These are phyloP conservation scores for Nakaseomyces bracarensis DNA, from an alignment of 1,139 yeast genomes.

Conservation along the genomic window DNA sequence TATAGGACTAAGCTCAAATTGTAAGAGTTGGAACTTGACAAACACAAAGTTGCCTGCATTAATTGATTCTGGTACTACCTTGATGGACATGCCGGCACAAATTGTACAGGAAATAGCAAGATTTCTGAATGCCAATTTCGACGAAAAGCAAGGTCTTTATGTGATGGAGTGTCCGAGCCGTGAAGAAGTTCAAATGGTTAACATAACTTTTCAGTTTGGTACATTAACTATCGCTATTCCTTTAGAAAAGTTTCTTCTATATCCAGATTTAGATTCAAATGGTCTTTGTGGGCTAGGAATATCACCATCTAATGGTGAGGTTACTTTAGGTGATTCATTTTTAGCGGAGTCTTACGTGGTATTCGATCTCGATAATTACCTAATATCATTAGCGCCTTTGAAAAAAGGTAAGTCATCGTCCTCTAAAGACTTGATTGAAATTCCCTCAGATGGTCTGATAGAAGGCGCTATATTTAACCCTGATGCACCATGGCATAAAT, in stretches of 20 bases:
- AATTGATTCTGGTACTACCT: conserved; percentile 64
- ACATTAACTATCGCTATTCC: conserved; percentile 45
- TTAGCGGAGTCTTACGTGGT: conserved; percentile 68
- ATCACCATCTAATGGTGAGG: conserved; percentile 29
- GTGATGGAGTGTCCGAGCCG: conserved; percentile 30
- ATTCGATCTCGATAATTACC: conserved; percentile 59
- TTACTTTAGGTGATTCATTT: conserved; percentile 63
- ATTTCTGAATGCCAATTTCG: conserved; percentile 36
- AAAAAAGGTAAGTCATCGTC: conserved; percentile 32
- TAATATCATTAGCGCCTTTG: conserved; percentile 51
- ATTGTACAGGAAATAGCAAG: conserved; percentile 37
- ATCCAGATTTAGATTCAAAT: conserved; percentile 13
- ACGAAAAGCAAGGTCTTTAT: conserved; percentile 33
- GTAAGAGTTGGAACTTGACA: conserved; percentile 26
- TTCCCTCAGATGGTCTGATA: conserved; percentile 17
- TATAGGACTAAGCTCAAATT: conserved; percentile 27
- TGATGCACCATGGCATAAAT: conserved; percentile 17
- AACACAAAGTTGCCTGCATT: conserved; percentile 37
- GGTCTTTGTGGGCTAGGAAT: conserved; percentile 35
- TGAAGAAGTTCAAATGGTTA: conserved; percentile 8
- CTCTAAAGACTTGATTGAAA: conserved; percentile 10
- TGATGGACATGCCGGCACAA: conserved; percentile 44
- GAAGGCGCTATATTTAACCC: conserved; percentile 16
- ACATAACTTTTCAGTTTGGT: conserved; percentile 43
- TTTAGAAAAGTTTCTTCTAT: conserved; percentile 34